Evolutionary conservation across 495 filamentous ascomycete genomes (phyloP), one percentile per base, ranked within the genome.

Genomic region (Penicillium simplicissimum): DNA sequence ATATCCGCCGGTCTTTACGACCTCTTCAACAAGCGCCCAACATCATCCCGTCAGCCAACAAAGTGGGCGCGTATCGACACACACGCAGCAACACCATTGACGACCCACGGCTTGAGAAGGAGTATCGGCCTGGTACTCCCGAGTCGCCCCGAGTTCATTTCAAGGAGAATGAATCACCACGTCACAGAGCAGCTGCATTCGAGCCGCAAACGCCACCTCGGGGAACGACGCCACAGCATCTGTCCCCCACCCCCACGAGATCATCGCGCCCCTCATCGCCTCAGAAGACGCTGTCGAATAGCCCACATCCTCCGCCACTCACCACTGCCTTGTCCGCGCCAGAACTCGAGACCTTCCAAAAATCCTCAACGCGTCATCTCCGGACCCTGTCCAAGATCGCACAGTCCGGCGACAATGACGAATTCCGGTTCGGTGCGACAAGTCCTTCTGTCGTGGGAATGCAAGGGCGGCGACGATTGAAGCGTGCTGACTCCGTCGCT

Each of bases 381-480:
- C 88, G 93, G 15, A 94, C 91, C 1, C 80, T 99, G 8, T 98
- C 95, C 1, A 90, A 87, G 64, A 82, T 97, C 63, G 93, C 93
- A 4, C 82, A 94, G 60, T 84, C 85, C 35, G 87, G 85, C 1
- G 85, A 88, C 21, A 82, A 81, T 2, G 91, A 91, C 23, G 92
- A 96, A 28, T 92, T 97, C 63, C 80, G 87, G 48, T 86, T 97
- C 42, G 87, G 82, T 52, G 85, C 85, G 2, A 80, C 87, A 10
- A 85, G 87, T 3, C 87, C 92, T 58, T 91, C 96, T 68, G 95
- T 99, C 11, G 87, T 87, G 21, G 96, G 95, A 51, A 76, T 98
- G 54, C 87, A 91, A 63, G 94, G 94, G 28, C 85, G 95, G 51
- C 82, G 90, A 55, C 87, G 88, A 62, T 75, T 99, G 59, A 96